A percentile compares a stretch with the other conserved stretches of the same genome.
Evolutionary conservation across 768 basidiomycete genomes (phyloP).

Genomic region (Boletus patriciae): DNA sequence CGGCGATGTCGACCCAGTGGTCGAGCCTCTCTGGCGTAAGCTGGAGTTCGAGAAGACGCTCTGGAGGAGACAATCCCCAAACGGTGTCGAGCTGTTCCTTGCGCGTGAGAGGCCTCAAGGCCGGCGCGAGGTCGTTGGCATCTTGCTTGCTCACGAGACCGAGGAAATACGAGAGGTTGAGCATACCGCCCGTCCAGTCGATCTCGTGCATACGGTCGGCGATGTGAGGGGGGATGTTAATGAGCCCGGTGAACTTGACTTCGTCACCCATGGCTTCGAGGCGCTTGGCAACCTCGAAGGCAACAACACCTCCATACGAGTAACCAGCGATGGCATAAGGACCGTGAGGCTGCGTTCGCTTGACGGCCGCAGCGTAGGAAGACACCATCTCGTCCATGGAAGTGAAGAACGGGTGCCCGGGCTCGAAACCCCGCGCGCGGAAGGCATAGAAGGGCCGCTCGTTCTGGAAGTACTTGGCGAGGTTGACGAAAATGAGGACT

Average conservation of each 20-base stretch:
- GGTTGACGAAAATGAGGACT: conserved; percentile 42
- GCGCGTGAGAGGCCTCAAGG: conserved; percentile 19
- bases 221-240: too few relatives aligned
- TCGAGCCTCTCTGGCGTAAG: conserved; percentile 24
- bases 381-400: conserved; percentile 43
- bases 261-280: conserved; percentile 35
- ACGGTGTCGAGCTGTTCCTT: conserved; percentile 26
- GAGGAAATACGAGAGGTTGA: conserved; percentile 43
- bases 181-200: too few relatives aligned
- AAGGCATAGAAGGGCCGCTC: conserved; percentile 46
- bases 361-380: conserved; percentile 36
- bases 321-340: conserved; percentile 46
- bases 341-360: conserved; percentile 35
- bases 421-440: conserved; percentile 46
- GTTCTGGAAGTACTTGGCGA: conserved; percentile 40
- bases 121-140: conserved; percentile 20
- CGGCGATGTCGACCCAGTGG: conserved; percentile 33
- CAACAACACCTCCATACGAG: conserved; percentile 46
- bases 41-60: conserved; percentile 32
- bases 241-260: conserved; percentile 42
- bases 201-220: too few relatives aligned
- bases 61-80: conserved; percentile 29
- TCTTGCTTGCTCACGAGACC: conserved; percentile 32
- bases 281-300: conserved; percentile 42
- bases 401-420: conserved; percentile 35